A percentile compares a stretch with the other conserved stretches of the same genome.
These are phyloP conservation scores for Mycena belliarum DNA, from an alignment of 768 basidiomycete genomes.

Conservation along the genomic window DNA sequence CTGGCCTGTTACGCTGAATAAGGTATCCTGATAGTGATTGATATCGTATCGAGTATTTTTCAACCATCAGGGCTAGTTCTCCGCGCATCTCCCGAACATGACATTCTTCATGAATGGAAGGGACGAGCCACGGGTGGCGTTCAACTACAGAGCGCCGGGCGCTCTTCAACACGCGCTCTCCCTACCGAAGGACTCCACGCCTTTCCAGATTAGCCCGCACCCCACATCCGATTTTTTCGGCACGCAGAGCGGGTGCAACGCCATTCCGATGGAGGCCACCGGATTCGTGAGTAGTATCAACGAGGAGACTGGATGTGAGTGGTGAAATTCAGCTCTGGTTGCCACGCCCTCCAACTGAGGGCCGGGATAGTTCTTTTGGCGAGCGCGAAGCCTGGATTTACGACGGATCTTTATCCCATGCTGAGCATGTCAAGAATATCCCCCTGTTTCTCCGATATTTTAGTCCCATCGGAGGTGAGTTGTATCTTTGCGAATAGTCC, in stretches of 20 bases:
- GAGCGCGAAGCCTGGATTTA: neutral
- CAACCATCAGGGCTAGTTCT: too few species aligned
- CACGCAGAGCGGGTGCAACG: neutral
- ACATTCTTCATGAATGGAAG: neutral
- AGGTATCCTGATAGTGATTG: too few species aligned
- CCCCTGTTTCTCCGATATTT: slow-evolving; percentile 8
- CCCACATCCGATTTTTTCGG: neutral
- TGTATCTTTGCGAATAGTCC: neutral
- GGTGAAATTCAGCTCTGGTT: too few species aligned
- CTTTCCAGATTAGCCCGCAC: neutral
- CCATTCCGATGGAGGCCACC: neutral
- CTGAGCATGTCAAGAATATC: slow-evolving; percentile 10
- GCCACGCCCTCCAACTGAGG: neutral
- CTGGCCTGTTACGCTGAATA: neutral
- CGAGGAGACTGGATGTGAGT: neutral
- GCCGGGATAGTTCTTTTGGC: neutral
- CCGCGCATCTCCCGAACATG: neutral
- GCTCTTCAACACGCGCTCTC: neutral
- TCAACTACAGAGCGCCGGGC: neutral
- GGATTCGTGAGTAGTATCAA: neutral
- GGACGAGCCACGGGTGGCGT: slow-evolving; percentile 2
- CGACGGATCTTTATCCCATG: slow-evolving; percentile 8
- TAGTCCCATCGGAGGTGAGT: neutral
- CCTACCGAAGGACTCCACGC: neutral
- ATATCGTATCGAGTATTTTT: too few species aligned